Percentiles rank a stretch among this genome's conserved stretches.
These are phyloP conservation scores for Ceratobasidium sp. DNA, from an alignment of 1,284 basidiomycete species.

Conservation along the genomic window DNA sequence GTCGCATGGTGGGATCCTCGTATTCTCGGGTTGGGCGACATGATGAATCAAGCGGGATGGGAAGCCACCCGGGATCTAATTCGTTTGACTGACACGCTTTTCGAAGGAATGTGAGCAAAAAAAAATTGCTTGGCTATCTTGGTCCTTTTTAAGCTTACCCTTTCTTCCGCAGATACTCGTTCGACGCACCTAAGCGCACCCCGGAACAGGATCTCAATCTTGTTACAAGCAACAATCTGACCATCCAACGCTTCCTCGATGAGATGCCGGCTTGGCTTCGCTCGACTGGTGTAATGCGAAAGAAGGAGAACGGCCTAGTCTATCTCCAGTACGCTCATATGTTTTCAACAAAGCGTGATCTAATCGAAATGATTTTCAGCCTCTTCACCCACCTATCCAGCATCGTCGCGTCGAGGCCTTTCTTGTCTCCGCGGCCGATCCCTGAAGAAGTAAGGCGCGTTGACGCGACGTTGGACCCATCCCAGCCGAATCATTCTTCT, in stretches of 20 bases:
- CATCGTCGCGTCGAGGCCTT: slow-evolving; percentile 26
- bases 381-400: slow-evolving; percentile 25
- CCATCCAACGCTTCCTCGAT: slow-evolving; percentile 31
- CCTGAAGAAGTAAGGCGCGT: neutral
- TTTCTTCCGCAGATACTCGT: slow-evolving; percentile 8
- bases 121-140: too few relatives aligned
- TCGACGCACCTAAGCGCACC: slow-evolving; percentile 26
- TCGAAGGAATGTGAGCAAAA: slow-evolving; percentile 24
- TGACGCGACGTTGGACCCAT: neutral
- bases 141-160: neutral
- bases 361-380: neutral
- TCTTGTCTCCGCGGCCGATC: slow-evolving; percentile 12
- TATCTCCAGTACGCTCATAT: slow-evolving; percentile 1
- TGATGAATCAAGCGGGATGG: slow-evolving; percentile 26
- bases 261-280: slow-evolving; percentile 31
- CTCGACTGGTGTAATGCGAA: slow-evolving; percentile 21
- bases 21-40: slow-evolving; percentile 24
- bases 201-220: slow-evolving; percentile 22
- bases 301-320: slow-evolving; percentile 33
- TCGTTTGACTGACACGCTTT: slow-evolving; percentile 9
- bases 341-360: neutral
- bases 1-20: slow-evolving; percentile 17
- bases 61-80: slow-evolving; percentile 24
- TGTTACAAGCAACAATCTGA: slow-evolving; percentile 29
- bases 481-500: slow-evolving; percentile 16